Conservation (phyloP, 148 eudicot species). For the Cornus controversa region DNA sequence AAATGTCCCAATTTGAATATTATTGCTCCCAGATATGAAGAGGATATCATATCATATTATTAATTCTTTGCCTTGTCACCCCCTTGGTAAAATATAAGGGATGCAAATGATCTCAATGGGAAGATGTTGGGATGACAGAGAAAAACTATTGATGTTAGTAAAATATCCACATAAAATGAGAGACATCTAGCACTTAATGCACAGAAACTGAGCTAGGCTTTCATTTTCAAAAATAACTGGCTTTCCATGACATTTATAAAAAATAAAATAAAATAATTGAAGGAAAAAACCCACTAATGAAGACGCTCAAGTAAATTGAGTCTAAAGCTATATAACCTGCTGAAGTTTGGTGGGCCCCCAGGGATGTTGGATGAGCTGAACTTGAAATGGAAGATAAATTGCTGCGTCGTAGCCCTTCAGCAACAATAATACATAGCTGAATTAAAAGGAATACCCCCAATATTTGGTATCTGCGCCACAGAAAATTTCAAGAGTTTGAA, state of each 20-base stretch:
- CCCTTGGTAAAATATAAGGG: neutral
- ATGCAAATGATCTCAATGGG: neutral
- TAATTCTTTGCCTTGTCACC: neutral
- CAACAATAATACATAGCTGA: slow-evolving; percentile 88
- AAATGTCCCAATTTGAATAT: neutral
- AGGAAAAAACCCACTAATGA: neutral
- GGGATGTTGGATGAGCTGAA: slow-evolving; percentile 59
- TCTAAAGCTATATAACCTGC: slow-evolving; percentile 48
- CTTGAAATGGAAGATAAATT: slow-evolving; percentile 70
- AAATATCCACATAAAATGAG: neutral
- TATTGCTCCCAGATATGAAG: neutral
- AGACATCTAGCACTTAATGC: neutral
- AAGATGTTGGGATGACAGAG: neutral
- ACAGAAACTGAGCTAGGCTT: neutral
- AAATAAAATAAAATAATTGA: neutral
- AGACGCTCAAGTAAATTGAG: neutral
- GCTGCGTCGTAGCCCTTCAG: slow-evolving; percentile 80
- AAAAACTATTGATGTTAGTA: neutral
- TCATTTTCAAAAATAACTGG: neutral
- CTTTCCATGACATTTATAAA: neutral
- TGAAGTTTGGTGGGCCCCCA: slow-evolving; percentile 60
- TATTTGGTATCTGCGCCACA: slow-evolving; percentile 86
- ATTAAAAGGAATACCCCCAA: slow-evolving; percentile 86
- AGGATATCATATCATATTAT: neutral
- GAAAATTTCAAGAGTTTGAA: slow-evolving; percentile 9